These are phyloP conservation scores for Zygnema circumcarinatum DNA, from an alignment of 139 green algal genomes.

Conservation along the genomic window DNA sequence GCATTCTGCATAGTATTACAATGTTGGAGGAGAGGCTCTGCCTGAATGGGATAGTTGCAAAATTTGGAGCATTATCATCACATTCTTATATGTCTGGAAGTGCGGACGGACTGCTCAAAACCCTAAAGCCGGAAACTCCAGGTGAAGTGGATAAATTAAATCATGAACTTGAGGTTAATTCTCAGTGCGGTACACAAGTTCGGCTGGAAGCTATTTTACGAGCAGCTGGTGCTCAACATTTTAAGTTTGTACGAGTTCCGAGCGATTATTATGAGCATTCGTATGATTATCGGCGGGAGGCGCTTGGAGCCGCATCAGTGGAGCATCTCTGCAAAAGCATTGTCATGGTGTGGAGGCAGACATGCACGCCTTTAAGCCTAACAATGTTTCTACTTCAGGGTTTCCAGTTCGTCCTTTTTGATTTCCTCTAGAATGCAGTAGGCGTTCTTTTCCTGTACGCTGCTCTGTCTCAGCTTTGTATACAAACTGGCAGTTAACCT, in stretches of 20 bases:
- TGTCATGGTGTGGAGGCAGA: conserved; percentile 81
- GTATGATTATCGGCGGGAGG: conserved; percentile 72
- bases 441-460: no score
- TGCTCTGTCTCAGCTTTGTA: no score
- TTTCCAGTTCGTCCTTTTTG: background rate
- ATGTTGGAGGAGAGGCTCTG: no score
- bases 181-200: background rate
- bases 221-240: background rate
- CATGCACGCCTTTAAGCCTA: conserved; percentile 66
- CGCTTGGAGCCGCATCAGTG: conserved; percentile 63
- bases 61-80: no score
- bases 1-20: no score
- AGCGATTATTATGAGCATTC: conserved; percentile 83
- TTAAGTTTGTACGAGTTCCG: conserved; percentile 77
- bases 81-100: no score
- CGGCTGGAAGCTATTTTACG: conserved; percentile 11
- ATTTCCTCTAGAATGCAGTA: no score
- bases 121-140: no score
- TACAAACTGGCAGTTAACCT: no score
- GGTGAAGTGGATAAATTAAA: no score
- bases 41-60: no score
- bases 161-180: background rate
- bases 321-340: conserved; percentile 92
- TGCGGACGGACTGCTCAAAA: no score
- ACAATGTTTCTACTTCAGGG: background rate